These are phyloP conservation scores for Eucommia ulmoides DNA, from an alignment of 257 asterid species.

Conservation along the genomic window DNA sequence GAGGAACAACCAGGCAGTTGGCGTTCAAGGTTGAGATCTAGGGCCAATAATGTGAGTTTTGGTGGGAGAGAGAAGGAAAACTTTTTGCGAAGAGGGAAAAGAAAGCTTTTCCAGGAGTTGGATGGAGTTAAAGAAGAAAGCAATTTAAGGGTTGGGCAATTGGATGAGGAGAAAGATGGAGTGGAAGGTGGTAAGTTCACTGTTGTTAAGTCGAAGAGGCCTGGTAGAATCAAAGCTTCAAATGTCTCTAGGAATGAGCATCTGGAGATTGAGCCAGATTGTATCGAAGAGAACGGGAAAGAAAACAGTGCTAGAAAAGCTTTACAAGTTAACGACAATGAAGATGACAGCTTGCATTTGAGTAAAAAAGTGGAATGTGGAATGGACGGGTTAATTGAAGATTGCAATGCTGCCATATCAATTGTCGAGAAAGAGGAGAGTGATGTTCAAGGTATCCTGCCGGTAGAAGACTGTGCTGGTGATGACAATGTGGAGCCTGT, in stretches of 20 bases:
- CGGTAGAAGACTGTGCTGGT: conserved; percentile 24
- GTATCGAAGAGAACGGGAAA: conserved; percentile 25
- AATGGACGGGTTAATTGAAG: conserved; percentile 24
- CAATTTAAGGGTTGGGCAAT: conserved; percentile 13
- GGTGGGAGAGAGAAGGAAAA: conserved; percentile 23
- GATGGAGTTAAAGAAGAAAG: conserved; percentile 26
- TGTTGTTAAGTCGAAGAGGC: conserved; percentile 49
- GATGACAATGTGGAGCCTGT: conserved; percentile 21
- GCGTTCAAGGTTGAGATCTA: conserved; percentile 60
- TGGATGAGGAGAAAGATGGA: conserved; percentile 22
- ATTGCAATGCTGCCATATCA: conserved; percentile 17
- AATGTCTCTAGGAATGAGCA: conserved; percentile 27
- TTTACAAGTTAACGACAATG: conserved; percentile 26
- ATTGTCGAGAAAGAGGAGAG: conserved; percentile 19
- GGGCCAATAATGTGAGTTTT: conserved; percentile 20
- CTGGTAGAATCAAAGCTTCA: conserved; percentile 47
- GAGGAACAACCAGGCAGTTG: conserved; percentile 36
- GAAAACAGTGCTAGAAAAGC: conserved; percentile 20
- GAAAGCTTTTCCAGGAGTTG: conserved; percentile 49
- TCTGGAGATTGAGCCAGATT: conserved; percentile 27
- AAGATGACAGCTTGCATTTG: conserved; percentile 21
- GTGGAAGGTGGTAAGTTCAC: conserved; percentile 28
- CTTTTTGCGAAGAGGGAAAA: conserved; percentile 35
- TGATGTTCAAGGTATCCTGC: conserved; percentile 20
- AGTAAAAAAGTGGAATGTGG: conserved; percentile 14